Base-by-base conservation (phyloP, 1,139 yeast genomes). In the Geotrichum phurueaensis region DNA sequence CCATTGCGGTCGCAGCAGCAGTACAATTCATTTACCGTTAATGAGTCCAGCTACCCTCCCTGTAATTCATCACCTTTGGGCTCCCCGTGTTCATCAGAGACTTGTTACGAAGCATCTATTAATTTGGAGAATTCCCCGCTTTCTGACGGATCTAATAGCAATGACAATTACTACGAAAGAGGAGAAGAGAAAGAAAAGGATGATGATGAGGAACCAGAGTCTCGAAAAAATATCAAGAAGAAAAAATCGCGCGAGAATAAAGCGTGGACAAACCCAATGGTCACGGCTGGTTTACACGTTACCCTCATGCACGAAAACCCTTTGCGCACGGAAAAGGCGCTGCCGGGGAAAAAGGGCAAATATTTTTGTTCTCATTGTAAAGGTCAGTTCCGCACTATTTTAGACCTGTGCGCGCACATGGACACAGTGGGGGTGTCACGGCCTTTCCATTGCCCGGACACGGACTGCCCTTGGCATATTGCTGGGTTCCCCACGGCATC, bases 401-500 rank as follows among this genome's bases (percentile, higher is more conserved):
- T 75, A n/a, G 74, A 73, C 7, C 76, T 81, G 60, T 80, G 83
- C 0, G 62, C 68, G 29, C 87, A 83, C 66, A 69, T 83, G 65
- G 85, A 82, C 64, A 73, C 72, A 53, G 73, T 63, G 61, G 69
- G 76, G 31, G 70, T 81, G 13, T 70, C 69, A 18, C 74, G 86
- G 54, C 75, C 75, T 7, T 78, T 70, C 69, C 78, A 77, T 54
- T 86, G 91, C 67, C 84, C 85, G 0, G 78, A 80, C 52, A 68
- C 71, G n/a, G 74, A 76, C 27, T 86, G 92, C 67, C 87, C 87
- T 0, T 84, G 87, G 84, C 77, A 79, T 54, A 71, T 82, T 2
- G 74, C 85, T 51, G 91, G 91, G 0, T 77, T 84, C 59, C 81
- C 83, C 36, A 80, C 86, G 61, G 76, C 81, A 56, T 83, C 84